phyloP scores from a whole-genome alignment of 2,329 filamentous ascomycete genomes.

The Periconia sp. region DNA sequence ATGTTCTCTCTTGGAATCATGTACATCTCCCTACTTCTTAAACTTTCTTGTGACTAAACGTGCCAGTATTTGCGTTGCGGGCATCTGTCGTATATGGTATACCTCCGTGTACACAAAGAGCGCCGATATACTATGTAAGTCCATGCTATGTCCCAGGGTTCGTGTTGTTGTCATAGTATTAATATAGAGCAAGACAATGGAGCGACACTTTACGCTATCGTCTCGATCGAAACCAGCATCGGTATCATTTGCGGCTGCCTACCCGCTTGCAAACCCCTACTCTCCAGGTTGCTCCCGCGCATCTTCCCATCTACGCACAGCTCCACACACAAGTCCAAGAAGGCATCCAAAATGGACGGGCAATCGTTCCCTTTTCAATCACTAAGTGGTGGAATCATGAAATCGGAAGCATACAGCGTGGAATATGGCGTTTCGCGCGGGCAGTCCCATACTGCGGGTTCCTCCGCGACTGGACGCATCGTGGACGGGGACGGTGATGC shows the following conservation, averaged over 20 bases:
- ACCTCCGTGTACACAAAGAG: constrained; percentile 16
- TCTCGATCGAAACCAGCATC: constrained; percentile 23
- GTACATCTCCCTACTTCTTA: constrained; percentile 8
- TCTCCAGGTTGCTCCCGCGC: constrained; percentile 15
- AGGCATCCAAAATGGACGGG: constrained; percentile 1
- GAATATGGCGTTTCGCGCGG: constrained; percentile 11
- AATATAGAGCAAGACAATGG: too few species aligned
- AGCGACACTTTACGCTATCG: constrained; percentile 18
- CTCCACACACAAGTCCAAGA: constrained; percentile 1
- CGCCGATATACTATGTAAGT: constrained; percentile 22
- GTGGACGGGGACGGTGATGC: background rate
- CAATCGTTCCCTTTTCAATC: constrained; percentile 13
- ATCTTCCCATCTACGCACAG: constrained; percentile 8
- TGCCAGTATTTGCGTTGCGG: constrained; percentile 25
- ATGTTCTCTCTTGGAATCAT: constrained; percentile 25
- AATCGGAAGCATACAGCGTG: constrained; percentile 10
- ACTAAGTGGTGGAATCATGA: constrained; percentile 12
- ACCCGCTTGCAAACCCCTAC: constrained; percentile 25
- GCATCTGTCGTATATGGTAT: constrained; percentile 27
- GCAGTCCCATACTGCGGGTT: too few species aligned
- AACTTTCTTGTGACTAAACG: background rate
- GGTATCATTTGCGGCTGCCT: constrained; percentile 30
- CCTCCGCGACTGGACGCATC: too few species aligned
- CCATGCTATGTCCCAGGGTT: too few species aligned
- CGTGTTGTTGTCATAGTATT: too few species aligned